Conservation (phyloP, 2,329 filamentous ascomycete genomes). For the Fusarium succisae region DNA sequence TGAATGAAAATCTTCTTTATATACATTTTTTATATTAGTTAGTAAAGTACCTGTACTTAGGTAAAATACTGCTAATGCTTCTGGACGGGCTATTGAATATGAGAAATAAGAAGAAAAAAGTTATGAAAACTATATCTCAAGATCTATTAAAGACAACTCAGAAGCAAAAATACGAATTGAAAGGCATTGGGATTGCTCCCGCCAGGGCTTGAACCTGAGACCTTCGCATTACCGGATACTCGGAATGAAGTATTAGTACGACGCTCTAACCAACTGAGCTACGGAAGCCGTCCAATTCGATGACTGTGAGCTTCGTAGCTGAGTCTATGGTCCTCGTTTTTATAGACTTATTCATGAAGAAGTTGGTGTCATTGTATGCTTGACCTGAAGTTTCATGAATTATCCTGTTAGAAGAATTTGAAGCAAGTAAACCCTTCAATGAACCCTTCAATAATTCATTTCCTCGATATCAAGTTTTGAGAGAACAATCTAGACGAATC, state of each 20-base stretch:
- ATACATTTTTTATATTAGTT: too few relatives aligned
- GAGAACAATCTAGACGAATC: conserved; percentile 22
- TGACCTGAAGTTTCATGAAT: neutral
- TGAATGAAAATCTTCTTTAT: neutral
- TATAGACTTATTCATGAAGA: neutral
- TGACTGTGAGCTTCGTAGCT: fast-evolving
- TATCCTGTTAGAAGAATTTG: neutral
- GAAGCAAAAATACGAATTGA: neutral
- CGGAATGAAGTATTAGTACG: conserved; percentile 22
- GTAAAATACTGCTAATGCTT: neutral
- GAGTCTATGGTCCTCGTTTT: fast-evolving
- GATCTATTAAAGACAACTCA: too few relatives aligned
- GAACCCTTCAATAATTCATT: neutral
- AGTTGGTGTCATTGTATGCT: neutral
- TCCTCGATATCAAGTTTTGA: neutral
- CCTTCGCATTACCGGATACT: conserved; percentile 19
- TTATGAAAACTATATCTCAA: neutral
- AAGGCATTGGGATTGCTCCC: conserved; percentile 17
- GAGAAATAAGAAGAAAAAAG: neutral
- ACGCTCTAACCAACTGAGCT: conserved; percentile 25
- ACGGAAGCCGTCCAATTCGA: conserved; percentile 20
- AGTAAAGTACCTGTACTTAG: neutral
- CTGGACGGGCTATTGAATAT: neutral
- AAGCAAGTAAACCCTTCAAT: neutral
- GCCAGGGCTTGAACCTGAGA: conserved; percentile 25